Evolutionary conservation across 140 eudicot genomes (phyloP).

Genomic region (Ambrosia hybrid): DNA sequence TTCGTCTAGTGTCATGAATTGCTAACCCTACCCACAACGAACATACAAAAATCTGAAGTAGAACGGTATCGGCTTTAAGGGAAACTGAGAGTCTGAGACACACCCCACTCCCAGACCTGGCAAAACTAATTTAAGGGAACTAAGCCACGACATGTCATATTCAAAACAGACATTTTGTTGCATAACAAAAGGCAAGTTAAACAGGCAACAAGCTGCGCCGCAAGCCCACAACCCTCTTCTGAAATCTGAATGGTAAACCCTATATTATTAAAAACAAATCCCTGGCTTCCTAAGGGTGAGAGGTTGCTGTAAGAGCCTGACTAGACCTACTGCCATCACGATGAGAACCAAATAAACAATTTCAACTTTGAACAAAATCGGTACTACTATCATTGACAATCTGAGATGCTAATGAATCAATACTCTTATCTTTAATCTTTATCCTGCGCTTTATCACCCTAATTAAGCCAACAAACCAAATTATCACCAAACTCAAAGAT

Average conservation of each 20-base stretch:
- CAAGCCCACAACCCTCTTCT: too few species aligned
- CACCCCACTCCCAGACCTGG: background rate
- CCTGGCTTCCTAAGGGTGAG: too few species aligned
- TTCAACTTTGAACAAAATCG: background rate
- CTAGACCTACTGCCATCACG: background rate
- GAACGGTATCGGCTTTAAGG: background rate
- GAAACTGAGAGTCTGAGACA: background rate
- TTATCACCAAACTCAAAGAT: background rate
- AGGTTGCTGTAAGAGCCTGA: background rate
- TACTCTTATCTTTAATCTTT: background rate
- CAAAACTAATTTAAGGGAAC: background rate
- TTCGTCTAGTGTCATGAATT: background rate
- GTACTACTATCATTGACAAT: background rate
- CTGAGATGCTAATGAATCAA: background rate
- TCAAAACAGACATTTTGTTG: background rate
- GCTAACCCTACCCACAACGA: background rate
- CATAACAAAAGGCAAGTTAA: too few species aligned
- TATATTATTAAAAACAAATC: too few species aligned
- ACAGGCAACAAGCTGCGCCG: too few species aligned
- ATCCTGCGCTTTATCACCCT: background rate
- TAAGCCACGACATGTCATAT: background rate
- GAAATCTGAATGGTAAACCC: too few species aligned
- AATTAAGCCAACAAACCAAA: background rate
- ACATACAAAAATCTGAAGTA: background rate
- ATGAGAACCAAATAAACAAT: too few species aligned